phyloP scores from a whole-genome alignment of 2,329 filamentous ascomycete genomes.

The Phyllachora maydis region DNA sequence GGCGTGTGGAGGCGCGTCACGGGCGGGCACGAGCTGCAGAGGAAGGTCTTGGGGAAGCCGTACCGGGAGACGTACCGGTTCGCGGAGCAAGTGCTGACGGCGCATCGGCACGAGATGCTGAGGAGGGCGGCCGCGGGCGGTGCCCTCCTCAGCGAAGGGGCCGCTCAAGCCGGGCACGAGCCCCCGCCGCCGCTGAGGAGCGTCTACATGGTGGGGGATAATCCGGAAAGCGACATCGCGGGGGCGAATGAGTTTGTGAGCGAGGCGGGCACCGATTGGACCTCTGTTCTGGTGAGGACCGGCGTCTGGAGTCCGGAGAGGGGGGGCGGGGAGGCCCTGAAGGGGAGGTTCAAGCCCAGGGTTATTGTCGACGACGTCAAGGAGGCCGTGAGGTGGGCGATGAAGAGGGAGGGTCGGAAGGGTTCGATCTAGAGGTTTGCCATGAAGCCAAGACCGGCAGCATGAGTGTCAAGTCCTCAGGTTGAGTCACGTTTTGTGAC shows the following conservation, averaged over 20 bases:
- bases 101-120: conserved; percentile 31
- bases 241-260: conserved; percentile 65
- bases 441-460: no score
- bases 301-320: conserved; percentile 10
- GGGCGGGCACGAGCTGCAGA: conserved; percentile 34
- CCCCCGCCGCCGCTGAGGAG: conserved; percentile 33
- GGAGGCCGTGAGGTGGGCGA: conserved; percentile 10
- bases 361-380: conserved; percentile 9
- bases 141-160: neutral
- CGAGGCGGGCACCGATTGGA: conserved; percentile 27
- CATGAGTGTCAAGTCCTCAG: no score
- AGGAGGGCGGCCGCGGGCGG: conserved; percentile 5
- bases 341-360: conserved; percentile 7
- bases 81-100: conserved; percentile 53
- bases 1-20: conserved; percentile 64
- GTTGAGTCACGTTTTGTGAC: no score
- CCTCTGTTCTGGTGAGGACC: conserved; percentile 11
- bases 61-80: conserved; percentile 59
- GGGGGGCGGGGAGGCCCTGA: conserved; percentile 5
- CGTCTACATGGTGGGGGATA: conserved; percentile 92
- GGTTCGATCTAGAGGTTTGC: no score
- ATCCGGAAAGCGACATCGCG: conserved; percentile 73
- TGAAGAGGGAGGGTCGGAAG: conserved; percentile 10
- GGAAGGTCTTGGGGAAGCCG: conserved; percentile 68
- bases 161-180: conserved; percentile 6